phyloP scores from a whole-genome alignment of 2,329 filamentous ascomycete genomes.

The Hypoxylon sp. region DNA sequence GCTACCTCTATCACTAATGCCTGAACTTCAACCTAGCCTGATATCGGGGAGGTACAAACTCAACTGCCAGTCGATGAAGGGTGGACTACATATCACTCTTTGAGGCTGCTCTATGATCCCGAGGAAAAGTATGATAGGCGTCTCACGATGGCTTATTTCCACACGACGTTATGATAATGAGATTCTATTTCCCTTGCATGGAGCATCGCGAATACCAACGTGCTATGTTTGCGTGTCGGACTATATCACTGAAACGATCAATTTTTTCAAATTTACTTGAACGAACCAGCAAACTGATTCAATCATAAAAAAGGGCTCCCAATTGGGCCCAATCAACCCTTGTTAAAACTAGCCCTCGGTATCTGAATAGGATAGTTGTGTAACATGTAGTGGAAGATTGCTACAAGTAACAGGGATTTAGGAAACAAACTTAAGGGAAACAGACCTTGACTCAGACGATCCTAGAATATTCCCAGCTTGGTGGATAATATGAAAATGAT shows the following conservation, averaged over 20 bases:
- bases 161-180: not conserved
- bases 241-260: too few species aligned
- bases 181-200: not conserved
- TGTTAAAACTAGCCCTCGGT: too few species aligned
- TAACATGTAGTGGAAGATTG: too few species aligned
- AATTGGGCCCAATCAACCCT: too few species aligned
- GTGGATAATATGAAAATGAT: not conserved
- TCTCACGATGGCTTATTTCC: not conserved
- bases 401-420: too few species aligned
- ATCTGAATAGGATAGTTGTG: too few species aligned
- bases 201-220: not conserved
- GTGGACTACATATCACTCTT: slow-evolving; percentile 23
- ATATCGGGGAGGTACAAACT: slow-evolving; percentile 29
- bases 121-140: not conserved
- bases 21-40: not conserved
- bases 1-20: not conserved
- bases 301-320: too few species aligned
- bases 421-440: not conserved
- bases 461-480: not conserved
- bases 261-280: too few species aligned
- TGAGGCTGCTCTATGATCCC: not conserved
- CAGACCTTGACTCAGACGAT: not conserved
- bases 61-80: slow-evolving; percentile 25
- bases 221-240: not conserved
- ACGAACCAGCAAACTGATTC: too few species aligned